Percentiles rank a stretch among this genome's conserved stretches.
Conservation (phyloP, 192 early-diverging fungal species). For the Coemansia sp. region DNA sequence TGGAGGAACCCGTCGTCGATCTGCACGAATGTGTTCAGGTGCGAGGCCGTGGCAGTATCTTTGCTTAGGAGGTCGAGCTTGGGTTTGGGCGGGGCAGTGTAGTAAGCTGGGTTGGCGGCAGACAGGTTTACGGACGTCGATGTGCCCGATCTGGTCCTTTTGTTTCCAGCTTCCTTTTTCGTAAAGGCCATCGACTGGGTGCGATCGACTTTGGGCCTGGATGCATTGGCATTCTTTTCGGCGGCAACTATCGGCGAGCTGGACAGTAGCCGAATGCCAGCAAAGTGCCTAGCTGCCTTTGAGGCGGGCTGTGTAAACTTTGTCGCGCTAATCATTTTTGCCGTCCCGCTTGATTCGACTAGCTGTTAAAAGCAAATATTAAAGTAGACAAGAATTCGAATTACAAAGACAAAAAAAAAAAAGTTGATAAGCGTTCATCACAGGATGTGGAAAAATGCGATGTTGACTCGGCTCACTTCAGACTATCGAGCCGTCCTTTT, state of each 20-base stretch:
- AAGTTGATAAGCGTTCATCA: neutral
- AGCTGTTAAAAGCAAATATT: neutral
- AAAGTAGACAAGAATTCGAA: neutral
- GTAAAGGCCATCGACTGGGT: slow-evolving; percentile 43
- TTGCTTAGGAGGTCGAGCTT: slow-evolving; percentile 16
- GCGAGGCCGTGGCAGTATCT: slow-evolving; percentile 20
- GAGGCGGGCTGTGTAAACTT: slow-evolving; percentile 5
- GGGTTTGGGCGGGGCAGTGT: slow-evolving; percentile 11
- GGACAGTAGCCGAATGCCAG: neutral
- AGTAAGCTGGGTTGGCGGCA: slow-evolving; percentile 41
- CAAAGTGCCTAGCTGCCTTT: slow-evolving; percentile 1
- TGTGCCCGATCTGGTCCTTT: slow-evolving; percentile 30
- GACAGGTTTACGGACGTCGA: slow-evolving; percentile 39
- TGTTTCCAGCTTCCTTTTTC: slow-evolving; percentile 21
- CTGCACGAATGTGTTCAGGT: slow-evolving; percentile 33
- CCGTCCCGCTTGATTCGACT: neutral
- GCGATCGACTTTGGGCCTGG: slow-evolving; percentile 29
- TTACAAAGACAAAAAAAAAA: neutral
- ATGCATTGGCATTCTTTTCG: slow-evolving; percentile 1
- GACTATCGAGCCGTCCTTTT: neutral
- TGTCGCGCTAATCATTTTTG: slow-evolving; percentile 8
- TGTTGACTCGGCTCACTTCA: neutral
- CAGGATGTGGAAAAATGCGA: neutral
- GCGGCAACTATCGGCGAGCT: neutral
- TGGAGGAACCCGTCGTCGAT: slow-evolving; percentile 25